Evolutionary conservation across 495 filamentous ascomycete species (phyloP).

Genomic region (Terfezia boudieri): DNA sequence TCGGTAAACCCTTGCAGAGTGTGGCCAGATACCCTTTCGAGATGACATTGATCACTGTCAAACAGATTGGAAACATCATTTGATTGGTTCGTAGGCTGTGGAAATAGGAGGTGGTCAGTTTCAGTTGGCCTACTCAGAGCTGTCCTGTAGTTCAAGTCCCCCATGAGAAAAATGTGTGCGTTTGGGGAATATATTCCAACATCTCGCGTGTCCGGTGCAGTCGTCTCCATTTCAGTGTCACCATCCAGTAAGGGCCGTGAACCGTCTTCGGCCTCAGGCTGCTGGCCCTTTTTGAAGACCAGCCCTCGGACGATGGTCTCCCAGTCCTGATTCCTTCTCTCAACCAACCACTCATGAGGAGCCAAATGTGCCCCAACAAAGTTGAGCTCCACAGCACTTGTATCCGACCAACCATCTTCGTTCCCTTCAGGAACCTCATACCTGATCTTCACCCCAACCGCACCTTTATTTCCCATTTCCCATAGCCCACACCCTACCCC

Average conservation of each 20-base stretch:
- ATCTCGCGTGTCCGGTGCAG: constrained; percentile 2
- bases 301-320: constrained; percentile 52
- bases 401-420: constrained; percentile 7
- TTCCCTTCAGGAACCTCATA: constrained; percentile 12
- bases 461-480: constrained; percentile 89
- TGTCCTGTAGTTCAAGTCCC: constrained; percentile 91
- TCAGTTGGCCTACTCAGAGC: constrained; percentile 33
- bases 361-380: constrained; percentile 80
- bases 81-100: constrained; percentile 33
- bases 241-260: neutral
- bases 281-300: constrained; percentile 37
- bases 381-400: constrained; percentile 39
- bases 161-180: constrained; percentile 62
- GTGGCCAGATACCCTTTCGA: constrained; percentile 38
- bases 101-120: constrained; percentile 31
- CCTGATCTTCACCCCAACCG: constrained; percentile 55
- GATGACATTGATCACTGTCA: constrained; percentile 49
- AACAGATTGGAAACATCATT: constrained; percentile 40
- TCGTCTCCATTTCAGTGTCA: constrained; percentile 14
- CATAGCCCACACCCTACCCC: constrained; percentile 61
- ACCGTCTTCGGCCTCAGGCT: constrained; percentile 8
- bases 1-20: constrained; percentile 59
- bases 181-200: constrained; percentile 41
- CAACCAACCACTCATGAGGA: constrained; percentile 50
- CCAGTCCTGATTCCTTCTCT: constrained; percentile 67